Conservation (phyloP, 768 basidiomycete species). For the Boletellus sp. region DNA sequence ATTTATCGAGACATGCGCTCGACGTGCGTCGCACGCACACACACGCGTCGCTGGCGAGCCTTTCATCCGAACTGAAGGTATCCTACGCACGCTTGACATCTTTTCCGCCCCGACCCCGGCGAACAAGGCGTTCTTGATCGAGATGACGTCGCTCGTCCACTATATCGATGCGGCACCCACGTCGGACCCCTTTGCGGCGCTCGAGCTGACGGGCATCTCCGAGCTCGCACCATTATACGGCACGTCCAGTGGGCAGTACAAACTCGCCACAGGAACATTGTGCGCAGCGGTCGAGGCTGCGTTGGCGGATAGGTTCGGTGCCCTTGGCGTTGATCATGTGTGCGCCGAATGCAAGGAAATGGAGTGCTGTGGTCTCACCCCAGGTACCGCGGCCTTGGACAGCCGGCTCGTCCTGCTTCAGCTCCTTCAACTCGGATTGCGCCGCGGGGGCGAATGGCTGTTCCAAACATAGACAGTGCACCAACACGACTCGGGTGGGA, state of each 20-base stretch:
- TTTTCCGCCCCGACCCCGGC: slow-evolving; percentile 41
- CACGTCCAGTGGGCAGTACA: slow-evolving; percentile 52
- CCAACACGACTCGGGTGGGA: slow-evolving; percentile 56
- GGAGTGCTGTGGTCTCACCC: slow-evolving; percentile 31
- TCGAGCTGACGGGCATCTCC: slow-evolving; percentile 53
- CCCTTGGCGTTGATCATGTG: slow-evolving; percentile 55
- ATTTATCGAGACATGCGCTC: slow-evolving; percentile 54
- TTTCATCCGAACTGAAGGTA: slow-evolving; percentile 27
- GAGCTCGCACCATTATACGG: slow-evolving; percentile 48
- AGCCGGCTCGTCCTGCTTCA: slow-evolving; percentile 60
- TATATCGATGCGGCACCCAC: slow-evolving; percentile 37
- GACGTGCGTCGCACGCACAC: slow-evolving; percentile 57
- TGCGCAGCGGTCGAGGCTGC: slow-evolving; percentile 46
- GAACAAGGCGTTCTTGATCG: slow-evolving; percentile 37
- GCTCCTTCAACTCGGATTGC: slow-evolving; percentile 53
- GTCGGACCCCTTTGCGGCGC: slow-evolving; percentile 56
- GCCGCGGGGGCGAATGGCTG: slow-evolving; percentile 60
- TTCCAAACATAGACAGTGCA: slow-evolving; percentile 68
- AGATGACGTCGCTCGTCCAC: slow-evolving; percentile 47
- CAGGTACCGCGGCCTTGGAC: slow-evolving; percentile 51
- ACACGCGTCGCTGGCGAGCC: slow-evolving; percentile 46
- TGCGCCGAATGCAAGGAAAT: slow-evolving; percentile 34
- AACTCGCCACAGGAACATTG: slow-evolving; percentile 41
- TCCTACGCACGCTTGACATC: slow-evolving; percentile 37
- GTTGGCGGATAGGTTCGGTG: slow-evolving; percentile 36